phyloP scores from a whole-genome alignment of 2,329 filamentous ascomycete genomes.

The Epichloe sibirici region DNA sequence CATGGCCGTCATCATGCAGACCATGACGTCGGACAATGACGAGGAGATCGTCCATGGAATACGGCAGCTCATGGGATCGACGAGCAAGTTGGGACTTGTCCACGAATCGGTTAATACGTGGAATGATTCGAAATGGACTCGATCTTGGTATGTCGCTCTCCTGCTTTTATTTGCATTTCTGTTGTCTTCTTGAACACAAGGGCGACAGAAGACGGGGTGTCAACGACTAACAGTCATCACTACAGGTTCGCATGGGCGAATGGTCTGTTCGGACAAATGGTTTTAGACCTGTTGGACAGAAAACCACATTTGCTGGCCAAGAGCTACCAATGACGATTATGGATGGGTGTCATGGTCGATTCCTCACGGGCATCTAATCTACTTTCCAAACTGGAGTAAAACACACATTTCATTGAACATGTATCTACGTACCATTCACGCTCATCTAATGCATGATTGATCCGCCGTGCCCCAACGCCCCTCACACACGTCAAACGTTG shows the following conservation, averaged over 20 bases:
- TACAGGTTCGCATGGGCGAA: slow-evolving; percentile 80
- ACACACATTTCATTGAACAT: no score
- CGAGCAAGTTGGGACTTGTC: slow-evolving; percentile 61
- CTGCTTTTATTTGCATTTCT: background rate
- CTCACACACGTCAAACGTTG: background rate
- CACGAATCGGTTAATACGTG: slow-evolving; percentile 47
- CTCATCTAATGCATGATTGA: slow-evolving; percentile 1
- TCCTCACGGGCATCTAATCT: no score
- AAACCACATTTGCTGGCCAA: slow-evolving; percentile 51
- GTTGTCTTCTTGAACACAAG: background rate
- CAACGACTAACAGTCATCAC: no score
- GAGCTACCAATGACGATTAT: slow-evolving; percentile 30
- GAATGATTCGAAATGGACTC: slow-evolving; percentile 20
- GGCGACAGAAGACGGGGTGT: no score
- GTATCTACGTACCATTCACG: background rate
- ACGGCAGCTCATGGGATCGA: slow-evolving; percentile 51
- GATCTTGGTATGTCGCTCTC: slow-evolving; percentile 21
- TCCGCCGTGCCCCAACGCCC: background rate
- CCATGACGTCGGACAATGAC: slow-evolving; percentile 66
- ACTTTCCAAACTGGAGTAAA: no score
- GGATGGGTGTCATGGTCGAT: background rate
- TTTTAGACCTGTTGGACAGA: slow-evolving; percentile 60
- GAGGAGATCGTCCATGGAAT: slow-evolving; percentile 60
- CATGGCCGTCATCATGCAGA: slow-evolving; percentile 70
- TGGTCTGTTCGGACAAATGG: slow-evolving; percentile 73